Base-by-base conservation (phyloP, 371 early-diverging fungal genomes). In the Actinomucor elegans region DNA sequence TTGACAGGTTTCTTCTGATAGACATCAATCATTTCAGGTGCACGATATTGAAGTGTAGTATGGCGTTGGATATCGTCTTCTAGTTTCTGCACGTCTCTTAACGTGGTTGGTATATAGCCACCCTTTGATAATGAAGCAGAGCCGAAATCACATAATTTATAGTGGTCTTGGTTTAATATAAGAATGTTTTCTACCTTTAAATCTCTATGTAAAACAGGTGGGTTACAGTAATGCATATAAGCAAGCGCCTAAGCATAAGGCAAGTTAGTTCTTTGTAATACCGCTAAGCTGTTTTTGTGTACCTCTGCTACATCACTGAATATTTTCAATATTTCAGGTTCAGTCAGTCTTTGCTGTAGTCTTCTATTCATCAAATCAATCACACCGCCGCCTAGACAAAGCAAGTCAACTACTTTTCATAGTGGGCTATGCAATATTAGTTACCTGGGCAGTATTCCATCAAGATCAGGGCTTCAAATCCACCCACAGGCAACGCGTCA, bases 91-190 rank as follows among this genome's bases (percentile, higher is more conserved):
- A 92, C 80, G 40, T 93, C 88, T 21, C 71, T 73, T 32, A 85
- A 61, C 5, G 79, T 67, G 20, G 61, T 66, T 33, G 81, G 79
- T 4, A 94, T 69, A 26, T 77, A 79, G 24, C 68, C 64, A 12
- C 84, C 85, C 3, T 93, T 91, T 8, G 74, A 77, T 21, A 73
- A 57, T 2, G 74, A 48, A n/a, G 90, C 84, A 2, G 94, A 94
- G 18, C 97, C 97, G 80, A 95, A 97, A 71, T 97, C 97, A 67
- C 94, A 94, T 32, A 97, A 78, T 66, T 94, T 94, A 69, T 86
- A 92, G 51, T 74, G 77, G 21, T 87, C 82, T 51, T 70, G 62
- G 28, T 58, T 55, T 4, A 74, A 38, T 6, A 77, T 76, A 1
- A 86, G 64, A 11, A 87, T 74, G 52, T 88, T 86, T 46, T 88